These are phyloP conservation scores for Chimonanthus salicifolius DNA, from an alignment of 164 flowering plant species.

Conservation along the genomic window DNA sequence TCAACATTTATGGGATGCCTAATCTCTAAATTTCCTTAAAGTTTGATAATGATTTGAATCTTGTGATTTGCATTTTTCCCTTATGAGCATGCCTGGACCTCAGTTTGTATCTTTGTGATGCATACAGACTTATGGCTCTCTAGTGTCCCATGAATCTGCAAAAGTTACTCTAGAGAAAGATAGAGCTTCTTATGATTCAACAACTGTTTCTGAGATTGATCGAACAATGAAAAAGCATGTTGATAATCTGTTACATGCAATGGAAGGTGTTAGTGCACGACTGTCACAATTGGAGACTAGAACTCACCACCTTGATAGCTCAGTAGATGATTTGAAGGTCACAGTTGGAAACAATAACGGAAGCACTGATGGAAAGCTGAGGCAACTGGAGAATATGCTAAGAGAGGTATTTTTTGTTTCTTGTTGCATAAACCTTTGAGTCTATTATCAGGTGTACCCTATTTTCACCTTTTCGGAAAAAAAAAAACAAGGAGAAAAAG, in stretches of 20 bases:
- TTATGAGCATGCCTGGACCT: not conserved
- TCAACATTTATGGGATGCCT: not conserved
- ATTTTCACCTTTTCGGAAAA: no score
- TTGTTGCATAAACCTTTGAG: not conserved
- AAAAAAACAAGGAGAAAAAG: no score
- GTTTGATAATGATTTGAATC: not conserved
- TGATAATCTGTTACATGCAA: constrained; percentile 59
- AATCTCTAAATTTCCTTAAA: no score
- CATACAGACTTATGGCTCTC: constrained; percentile 49
- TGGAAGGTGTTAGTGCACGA: constrained; percentile 77
- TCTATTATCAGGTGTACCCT: not conserved
- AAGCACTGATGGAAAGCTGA: constrained; percentile 73
- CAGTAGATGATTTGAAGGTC: constrained; percentile 79
- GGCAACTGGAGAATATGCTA: constrained; percentile 75
- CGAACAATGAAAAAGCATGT: constrained; percentile 70
- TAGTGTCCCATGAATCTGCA: constrained; percentile 26
- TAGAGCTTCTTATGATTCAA: constrained; percentile 23
- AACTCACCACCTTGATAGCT: constrained; percentile 61
- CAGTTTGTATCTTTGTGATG: not conserved
- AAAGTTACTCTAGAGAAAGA: constrained; percentile 40
- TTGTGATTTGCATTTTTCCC: not conserved
- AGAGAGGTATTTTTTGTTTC: constrained; percentile 52
- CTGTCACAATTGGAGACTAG: constrained; percentile 75
- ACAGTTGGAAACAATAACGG: constrained; percentile 70
- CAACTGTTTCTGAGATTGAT: constrained; percentile 65